Evolutionary conservation across 305 asterid species (phyloP), one percentile per base, ranked within the genome.

Genomic region (Euphrasia arctica): DNA sequence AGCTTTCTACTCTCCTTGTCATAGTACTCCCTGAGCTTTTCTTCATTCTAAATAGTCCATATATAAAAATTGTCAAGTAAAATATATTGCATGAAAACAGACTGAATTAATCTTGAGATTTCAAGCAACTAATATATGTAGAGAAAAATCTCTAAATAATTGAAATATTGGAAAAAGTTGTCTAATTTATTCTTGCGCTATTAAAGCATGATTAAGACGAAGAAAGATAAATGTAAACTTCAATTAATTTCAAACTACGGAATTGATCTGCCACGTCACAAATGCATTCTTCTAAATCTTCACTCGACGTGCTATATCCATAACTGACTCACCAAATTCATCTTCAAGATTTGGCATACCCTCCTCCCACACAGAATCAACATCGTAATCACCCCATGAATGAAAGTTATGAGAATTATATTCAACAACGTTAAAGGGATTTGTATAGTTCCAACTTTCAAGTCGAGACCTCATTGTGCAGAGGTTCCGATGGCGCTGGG

Each of bases 1-100:
- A 70, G 58, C 42, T 56, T 70, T 58, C 39, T 50, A 41, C 34
- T 25, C 64, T 43, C 65, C 50, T 34, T 63, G 32, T 70, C 69
- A 34, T 15, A 31, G 28, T 8, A 22, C 36, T 28, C 9, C 27
- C 64, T 41, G 14, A 59, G 67, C 32, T 65, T 71, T 34, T 71
- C 76, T 65, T 71, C 76, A 31, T 14, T 60, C 76, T 65, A 18
- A 27, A 54, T 49, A 31, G n/a, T 15, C n/a, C 48, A 71, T 10
- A 41, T 54, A 18, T n/a, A 54, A 34, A 54, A 47, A 45, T n/a
- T 49, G 9, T 42, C 9, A 56, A 9, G 27, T 25, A 1, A 18
- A 18, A 42, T 27, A 11, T 31, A 28, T 63, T 48, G 13, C 5
- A 48, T 0, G 36, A 60, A 12, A 25, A 6, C 54, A 34, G 6